Conservation (phyloP, 139 green algal genomes). For the Haematococcus sp. region DNA sequence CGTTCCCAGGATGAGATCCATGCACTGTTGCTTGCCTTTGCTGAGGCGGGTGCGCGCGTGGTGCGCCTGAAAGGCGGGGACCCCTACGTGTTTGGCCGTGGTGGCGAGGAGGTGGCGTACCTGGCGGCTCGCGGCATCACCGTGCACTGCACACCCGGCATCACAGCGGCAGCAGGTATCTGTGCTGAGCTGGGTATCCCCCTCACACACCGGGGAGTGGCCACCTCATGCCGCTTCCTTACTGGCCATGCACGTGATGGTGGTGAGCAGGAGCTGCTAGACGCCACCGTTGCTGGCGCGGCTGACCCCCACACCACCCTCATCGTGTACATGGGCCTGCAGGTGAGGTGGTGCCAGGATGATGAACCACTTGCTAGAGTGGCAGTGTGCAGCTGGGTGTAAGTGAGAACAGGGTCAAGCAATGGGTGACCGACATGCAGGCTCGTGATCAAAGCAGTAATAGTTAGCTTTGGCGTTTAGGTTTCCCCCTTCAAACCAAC, state of each 20-base stretch:
- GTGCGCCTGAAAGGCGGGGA: conserved; percentile 93
- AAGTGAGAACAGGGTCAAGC: not conserved
- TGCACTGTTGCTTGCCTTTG: conserved; percentile 87
- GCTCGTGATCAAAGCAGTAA: not conserved
- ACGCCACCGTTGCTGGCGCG: conserved; percentile 35
- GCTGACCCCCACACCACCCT: conserved; percentile 91
- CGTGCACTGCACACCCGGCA: conserved; percentile 87
- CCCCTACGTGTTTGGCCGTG: conserved; percentile 92
- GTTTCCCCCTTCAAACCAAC: too few species aligned
- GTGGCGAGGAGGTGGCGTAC: conserved; percentile 91
- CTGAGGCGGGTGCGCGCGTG: conserved; percentile 66
- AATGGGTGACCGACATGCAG: conserved; percentile 1
- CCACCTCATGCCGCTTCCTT: conserved; percentile 85
- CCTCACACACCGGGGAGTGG: conserved; percentile 93
- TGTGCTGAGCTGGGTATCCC: conserved; percentile 62
- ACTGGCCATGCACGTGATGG: conserved; percentile 90
- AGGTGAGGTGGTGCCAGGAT: too few species aligned
- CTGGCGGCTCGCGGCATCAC: conserved; percentile 73
- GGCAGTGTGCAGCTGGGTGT: not conserved
- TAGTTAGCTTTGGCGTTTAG: not conserved
- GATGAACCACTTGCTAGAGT: not conserved
- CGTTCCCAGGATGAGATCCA: conserved; percentile 93
- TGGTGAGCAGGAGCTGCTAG: conserved; percentile 68
- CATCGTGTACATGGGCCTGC: conserved; percentile 98
- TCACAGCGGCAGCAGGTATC: conserved; percentile 62